Evolutionary conservation across 305 asterid genomes (phyloP), one percentile per base, ranked within the genome.

Genomic region (Fraxinus paxiana): DNA sequence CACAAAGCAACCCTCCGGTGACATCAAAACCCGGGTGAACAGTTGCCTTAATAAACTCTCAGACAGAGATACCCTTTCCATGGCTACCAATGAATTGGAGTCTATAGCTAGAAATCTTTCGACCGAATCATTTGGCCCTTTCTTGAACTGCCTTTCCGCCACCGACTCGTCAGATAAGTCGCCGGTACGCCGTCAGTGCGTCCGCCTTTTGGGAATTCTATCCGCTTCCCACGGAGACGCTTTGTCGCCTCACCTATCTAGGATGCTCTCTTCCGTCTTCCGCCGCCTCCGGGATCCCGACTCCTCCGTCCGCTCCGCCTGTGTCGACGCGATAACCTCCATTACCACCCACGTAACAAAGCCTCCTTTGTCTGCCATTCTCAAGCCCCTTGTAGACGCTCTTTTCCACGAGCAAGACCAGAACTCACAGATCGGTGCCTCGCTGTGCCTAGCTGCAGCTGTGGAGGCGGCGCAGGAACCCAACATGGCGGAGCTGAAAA

Each of bases 241-340:
- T 0, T 61, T 92, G 6, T 88, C 97, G 2, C 95, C 98, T 0
- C 92, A 95, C 82, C 65, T 92, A 31, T 67, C 94, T 1, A 88
- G 91, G 51, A 90, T 95, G 92, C 77, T 93, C 38, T 77, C 94
- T 24, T 67, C 94, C 86, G 92, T 95, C 80, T 82, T 92, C 87
- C 94, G 94, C 81, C 97, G 98, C 79, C 87, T 95, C 3, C 97
- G 96, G 9, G 98, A 95, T 67, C 88, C 92, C 7, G 98, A 95
- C 85, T 82, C 98, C 61, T 86, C 93, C 61, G 96, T 93, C 73
- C 92, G 97, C 31, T 59, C 89, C 12, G 94, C 97, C 88, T 91
- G 97, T 87, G 89, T 91, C 38, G 95, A 91, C 70, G 94, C 98
- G 33, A 79, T 91, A 13, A 51, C 93, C 4, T 89, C 97, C 56